These are phyloP conservation scores for Fraxinus paxiana DNA, from an alignment of 305 asterid genomes.

Conservation along the genomic window DNA sequence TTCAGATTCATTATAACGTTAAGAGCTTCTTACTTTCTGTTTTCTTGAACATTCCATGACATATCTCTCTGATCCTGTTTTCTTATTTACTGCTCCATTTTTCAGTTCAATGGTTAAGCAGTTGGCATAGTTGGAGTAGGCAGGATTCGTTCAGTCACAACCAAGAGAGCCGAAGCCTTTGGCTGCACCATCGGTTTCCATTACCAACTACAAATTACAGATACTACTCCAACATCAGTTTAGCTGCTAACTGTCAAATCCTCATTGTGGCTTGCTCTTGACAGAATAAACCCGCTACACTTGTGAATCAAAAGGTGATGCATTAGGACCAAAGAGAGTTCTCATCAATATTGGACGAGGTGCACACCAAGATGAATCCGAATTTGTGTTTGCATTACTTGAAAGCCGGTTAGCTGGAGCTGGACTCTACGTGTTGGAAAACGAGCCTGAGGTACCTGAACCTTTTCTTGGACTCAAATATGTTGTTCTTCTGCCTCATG, in stretches of 20 bases:
- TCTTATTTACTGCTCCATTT: neutral
- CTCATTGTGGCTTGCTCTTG: constrained; percentile 60
- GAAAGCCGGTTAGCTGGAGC: constrained; percentile 79
- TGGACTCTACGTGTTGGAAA: constrained; percentile 79
- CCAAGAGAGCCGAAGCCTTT: constrained; percentile 70
- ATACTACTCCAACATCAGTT: constrained; percentile 40
- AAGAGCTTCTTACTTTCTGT: neutral
- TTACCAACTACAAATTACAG: constrained; percentile 40
- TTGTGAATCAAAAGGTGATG: constrained; percentile 51
- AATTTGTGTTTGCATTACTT: constrained; percentile 58
- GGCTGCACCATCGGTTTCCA: constrained; percentile 64
- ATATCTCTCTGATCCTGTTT: neutral
- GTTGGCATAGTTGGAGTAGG: constrained; percentile 77
- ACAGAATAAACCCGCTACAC: constrained; percentile 61
- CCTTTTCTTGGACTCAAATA: constrained; percentile 44
- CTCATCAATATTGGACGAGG: constrained; percentile 78
- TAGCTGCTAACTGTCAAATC: constrained; percentile 54
- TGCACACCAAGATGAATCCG: constrained; percentile 61
- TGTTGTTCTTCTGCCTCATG: constrained; percentile 58
- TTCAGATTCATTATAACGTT: neutral
- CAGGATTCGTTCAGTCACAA: constrained; percentile 75
- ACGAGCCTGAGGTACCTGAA: constrained; percentile 64
- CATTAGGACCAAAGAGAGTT: constrained; percentile 64
- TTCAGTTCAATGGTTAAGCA: constrained; percentile 73
- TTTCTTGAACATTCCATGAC: no score